Evolutionary conservation across 2,329 filamentous ascomycete species (phyloP).

Genomic region (Talaromyces sp.): DNA sequence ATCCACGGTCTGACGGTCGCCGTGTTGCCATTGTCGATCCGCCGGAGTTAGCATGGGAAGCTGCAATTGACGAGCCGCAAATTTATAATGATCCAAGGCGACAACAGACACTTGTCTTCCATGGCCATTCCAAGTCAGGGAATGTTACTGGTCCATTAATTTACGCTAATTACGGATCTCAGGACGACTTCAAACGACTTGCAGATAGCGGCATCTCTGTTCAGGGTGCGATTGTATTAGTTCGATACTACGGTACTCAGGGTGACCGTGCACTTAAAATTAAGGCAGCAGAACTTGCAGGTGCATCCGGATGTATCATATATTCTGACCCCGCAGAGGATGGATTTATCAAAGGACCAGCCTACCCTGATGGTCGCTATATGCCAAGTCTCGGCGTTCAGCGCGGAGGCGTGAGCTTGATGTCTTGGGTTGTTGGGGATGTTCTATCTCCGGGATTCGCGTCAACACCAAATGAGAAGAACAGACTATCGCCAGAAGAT

Average conservation of each 20-base stretch:
- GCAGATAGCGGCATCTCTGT: conserved; percentile 68
- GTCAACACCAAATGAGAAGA: conserved; percentile 46
- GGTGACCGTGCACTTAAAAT: conserved; percentile 75
- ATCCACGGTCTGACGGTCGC: conserved; percentile 72
- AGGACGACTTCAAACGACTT: conserved; percentile 74
- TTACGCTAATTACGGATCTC: conserved; percentile 88
- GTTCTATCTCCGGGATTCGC: conserved; percentile 87
- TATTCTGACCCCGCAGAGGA: conserved; percentile 89
- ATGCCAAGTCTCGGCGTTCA: conserved; percentile 81
- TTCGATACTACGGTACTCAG: conserved; percentile 74
- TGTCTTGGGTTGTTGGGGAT: conserved; percentile 82
- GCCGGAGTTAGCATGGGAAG: conserved; percentile 69
- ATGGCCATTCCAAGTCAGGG: conserved; percentile 82
- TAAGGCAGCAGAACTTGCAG: conserved; percentile 82
- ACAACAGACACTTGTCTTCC: conserved; percentile 74
- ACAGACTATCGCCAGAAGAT: conserved; percentile 66
- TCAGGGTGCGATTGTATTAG: conserved; percentile 76
- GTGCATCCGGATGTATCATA: conserved; percentile 81
- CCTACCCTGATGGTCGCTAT: conserved; percentile 72
- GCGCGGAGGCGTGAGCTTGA: conserved; percentile 74
- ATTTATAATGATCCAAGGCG: conserved; percentile 60
- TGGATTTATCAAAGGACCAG: conserved; percentile 69
- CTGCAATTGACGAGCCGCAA: conserved; percentile 77
- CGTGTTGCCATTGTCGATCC: conserved; percentile 75
- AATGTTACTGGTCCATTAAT: conserved; percentile 82